Conservation (phyloP, 805 yeast species). For the Candida patagonica region DNA sequence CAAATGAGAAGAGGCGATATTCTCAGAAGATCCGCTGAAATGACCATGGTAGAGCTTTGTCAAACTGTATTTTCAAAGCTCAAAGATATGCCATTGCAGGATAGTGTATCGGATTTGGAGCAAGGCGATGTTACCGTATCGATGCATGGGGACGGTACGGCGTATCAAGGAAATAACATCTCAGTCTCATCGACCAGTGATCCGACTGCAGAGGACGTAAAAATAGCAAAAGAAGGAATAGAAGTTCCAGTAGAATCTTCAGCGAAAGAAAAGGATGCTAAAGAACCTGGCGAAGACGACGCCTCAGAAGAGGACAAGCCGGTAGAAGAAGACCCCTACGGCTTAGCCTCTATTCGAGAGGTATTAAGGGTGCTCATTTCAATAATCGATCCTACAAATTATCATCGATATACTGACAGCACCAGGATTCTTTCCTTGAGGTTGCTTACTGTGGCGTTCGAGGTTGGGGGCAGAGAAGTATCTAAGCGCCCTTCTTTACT, state of each 20-base stretch:
- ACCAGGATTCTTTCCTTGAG: slow-evolving; percentile 77
- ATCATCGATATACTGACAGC: slow-evolving; percentile 76
- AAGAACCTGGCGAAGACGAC: background rate
- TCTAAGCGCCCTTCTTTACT: slow-evolving; percentile 56
- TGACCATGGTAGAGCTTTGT: slow-evolving; percentile 63
- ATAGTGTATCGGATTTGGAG: slow-evolving; percentile 1
- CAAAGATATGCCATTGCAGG: slow-evolving; percentile 42
- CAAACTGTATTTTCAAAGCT: slow-evolving; percentile 57
- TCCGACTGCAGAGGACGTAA: slow-evolving; percentile 7
- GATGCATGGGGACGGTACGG: slow-evolving; percentile 1
- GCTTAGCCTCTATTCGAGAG: slow-evolving; percentile 67
- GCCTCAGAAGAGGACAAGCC: too few relatives aligned
- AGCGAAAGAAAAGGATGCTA: background rate
- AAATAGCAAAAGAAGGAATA: slow-evolving; percentile 8
- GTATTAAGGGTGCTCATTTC: slow-evolving; percentile 68
- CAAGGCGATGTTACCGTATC: slow-evolving; percentile 1
- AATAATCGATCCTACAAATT: slow-evolving; percentile 72
- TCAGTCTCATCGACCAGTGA: background rate
- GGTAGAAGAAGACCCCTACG: slow-evolving; percentile 42
- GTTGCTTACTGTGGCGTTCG: slow-evolving; percentile 68
- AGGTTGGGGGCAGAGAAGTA: slow-evolving; percentile 62
- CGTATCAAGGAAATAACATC: background rate
- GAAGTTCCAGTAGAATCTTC: background rate
- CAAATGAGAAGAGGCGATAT: slow-evolving; percentile 88
- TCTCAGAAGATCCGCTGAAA: slow-evolving; percentile 79